A percentile compares a stretch with the other conserved stretches of the same genome.
Conservation (phyloP, 768 basidiomycete genomes). For the Crepidotus variabilis region DNA sequence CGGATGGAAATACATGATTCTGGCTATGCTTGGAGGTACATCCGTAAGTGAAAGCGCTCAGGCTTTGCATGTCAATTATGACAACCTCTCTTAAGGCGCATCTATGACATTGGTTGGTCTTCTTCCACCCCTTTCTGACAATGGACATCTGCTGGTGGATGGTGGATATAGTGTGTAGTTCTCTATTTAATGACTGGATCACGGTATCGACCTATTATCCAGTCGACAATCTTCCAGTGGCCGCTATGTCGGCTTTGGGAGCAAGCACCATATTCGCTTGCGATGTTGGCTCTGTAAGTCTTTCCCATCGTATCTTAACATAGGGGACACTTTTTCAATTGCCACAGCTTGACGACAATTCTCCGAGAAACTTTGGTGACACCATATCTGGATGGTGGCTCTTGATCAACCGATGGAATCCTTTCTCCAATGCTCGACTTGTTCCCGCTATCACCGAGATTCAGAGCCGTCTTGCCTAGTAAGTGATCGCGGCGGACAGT, state of each 20-base stretch:
- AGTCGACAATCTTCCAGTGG: slow-evolving; percentile 92
- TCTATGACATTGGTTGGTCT: slow-evolving; percentile 98
- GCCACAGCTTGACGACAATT: slow-evolving; percentile 84
- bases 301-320: background rate
- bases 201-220: too few relatives aligned
- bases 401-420: slow-evolving; percentile 89
- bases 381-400: slow-evolving; percentile 97
- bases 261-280: slow-evolving; percentile 87
- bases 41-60: slow-evolving; percentile 46
- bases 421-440: slow-evolving; percentile 72
- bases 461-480: slow-evolving; percentile 94
- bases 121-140: slow-evolving; percentile 90
- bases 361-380: slow-evolving; percentile 92
- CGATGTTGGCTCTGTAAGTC: slow-evolving; percentile 84
- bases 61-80: background rate
- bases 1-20: slow-evolving; percentile 97
- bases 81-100: slow-evolving; percentile 55
- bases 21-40: slow-evolving; percentile 97
- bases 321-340: background rate
- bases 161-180: slow-evolving; percentile 73
- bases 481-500: slow-evolving; percentile 27
- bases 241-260: slow-evolving; percentile 90
- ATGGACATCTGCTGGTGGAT: slow-evolving; percentile 89
- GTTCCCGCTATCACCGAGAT: slow-evolving; percentile 92
- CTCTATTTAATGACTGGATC: too few relatives aligned